Conservation (phyloP, 345 rosid genomes). For the Raphanus raphanistrum region DNA sequence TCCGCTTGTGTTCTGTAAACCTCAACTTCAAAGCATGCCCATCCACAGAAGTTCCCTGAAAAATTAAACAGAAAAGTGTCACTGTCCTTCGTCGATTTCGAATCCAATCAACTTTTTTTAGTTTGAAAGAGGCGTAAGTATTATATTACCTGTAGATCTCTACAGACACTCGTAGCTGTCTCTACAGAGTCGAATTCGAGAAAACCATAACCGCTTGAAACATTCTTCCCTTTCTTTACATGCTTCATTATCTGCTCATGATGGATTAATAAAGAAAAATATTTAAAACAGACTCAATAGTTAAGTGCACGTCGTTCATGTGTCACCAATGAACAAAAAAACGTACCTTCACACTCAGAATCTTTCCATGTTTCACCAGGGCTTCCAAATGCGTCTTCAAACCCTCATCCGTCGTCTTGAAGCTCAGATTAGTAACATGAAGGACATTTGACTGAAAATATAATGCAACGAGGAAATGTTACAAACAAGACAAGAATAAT, state of each 20-base stretch:
- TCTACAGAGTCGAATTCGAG: slow-evolving; percentile 82
- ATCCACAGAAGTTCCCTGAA: slow-evolving; percentile 83
- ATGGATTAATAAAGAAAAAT: slow-evolving; percentile 19
- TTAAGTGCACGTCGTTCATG: neutral
- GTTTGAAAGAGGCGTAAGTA: slow-evolving; percentile 1
- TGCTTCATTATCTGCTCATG: slow-evolving; percentile 74
- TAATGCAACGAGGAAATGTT: slow-evolving; percentile 28
- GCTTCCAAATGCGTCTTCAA: slow-evolving; percentile 67
- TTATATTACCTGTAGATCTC: slow-evolving; percentile 69
- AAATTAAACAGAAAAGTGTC: slow-evolving; percentile 8
- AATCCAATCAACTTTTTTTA: slow-evolving; percentile 7
- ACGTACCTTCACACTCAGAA: slow-evolving; percentile 77
- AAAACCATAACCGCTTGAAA: slow-evolving; percentile 93
- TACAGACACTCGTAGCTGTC: slow-evolving; percentile 62
- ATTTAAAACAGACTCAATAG: neutral
- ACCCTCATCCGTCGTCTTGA: slow-evolving; percentile 82
- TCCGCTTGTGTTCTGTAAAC: slow-evolving; percentile 74
- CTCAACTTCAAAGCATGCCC: slow-evolving; percentile 88
- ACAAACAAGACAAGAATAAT: slow-evolving; percentile 29
- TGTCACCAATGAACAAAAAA: slow-evolving; percentile 21
- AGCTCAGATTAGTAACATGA: slow-evolving; percentile 86
- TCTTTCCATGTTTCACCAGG: slow-evolving; percentile 68
- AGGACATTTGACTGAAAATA: slow-evolving; percentile 75
- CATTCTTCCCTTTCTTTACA: slow-evolving; percentile 71
- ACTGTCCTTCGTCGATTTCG: neutral